Base-by-base conservation (phyloP, 805 yeast species). In the Candida berthetii region DNA sequence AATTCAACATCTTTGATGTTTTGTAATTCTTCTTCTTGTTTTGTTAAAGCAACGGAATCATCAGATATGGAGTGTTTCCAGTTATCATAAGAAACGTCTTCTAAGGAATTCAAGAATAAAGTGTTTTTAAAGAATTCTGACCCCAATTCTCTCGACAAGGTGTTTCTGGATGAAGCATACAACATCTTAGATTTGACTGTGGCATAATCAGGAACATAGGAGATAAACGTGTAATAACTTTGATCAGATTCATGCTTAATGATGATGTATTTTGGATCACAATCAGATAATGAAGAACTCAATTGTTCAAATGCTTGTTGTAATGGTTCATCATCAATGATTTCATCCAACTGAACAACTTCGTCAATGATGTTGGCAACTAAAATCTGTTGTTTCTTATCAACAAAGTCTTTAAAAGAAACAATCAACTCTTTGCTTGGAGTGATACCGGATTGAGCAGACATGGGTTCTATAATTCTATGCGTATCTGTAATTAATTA, bases 91-190 rank as follows among this genome's bases (percentile, higher is more conserved):
- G 76, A 64, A 35, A 67, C 44, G 38, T 69, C 72, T 8, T 50
- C 53, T 4, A 58, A 39, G 14, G 57, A 60, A 24, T 68, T 65
- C 37, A 61, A 45, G 40, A 68, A 53, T 9, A 61, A 36, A 22
- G 57, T 61, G 35, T 63, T 53, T n/a, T 54, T 55, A 38, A 66
- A 62, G 29, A 58, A 49, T 38, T 65, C 66, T 1, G 68, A 73
- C 8, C 96, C 96, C 32, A 91, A 68, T 47, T 83, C 82, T 50
- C 85, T 78, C 42, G 85, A 64, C 31, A 93, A 62, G 1, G 93
- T 78, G 58, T 78, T 83, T 46, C 87, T 87, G 10, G 95, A 81
- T 2, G 96, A 86, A 4, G 98, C 98, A 60, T 90, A 93, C 38
- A 93, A 69, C 97, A 93, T 93, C 60, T 91, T 93, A 42, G 75